phyloP scores from a whole-genome alignment of 1,284 basidiomycete genomes.

The Moesziomyces globuligerus region DNA sequence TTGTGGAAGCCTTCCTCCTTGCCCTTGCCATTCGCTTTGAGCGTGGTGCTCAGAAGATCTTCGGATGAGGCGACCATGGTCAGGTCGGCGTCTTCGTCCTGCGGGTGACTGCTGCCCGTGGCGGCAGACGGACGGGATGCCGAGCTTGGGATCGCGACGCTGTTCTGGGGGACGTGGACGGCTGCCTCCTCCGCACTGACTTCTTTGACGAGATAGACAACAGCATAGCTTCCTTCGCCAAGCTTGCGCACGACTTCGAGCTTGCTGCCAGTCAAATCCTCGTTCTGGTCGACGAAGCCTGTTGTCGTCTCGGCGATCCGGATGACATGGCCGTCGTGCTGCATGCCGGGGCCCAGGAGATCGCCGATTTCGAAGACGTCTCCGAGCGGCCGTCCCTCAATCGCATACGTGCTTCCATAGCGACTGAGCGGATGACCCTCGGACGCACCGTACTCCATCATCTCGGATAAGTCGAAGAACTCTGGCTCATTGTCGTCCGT shows the following conservation, averaged over 20 bases:
- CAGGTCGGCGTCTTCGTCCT: slow-evolving; percentile 36
- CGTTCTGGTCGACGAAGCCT: slow-evolving; percentile 60
- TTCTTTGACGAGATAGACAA: slow-evolving; percentile 64
- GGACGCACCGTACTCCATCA: slow-evolving; percentile 52
- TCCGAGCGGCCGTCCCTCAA: slow-evolving; percentile 31
- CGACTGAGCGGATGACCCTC: slow-evolving; percentile 34
- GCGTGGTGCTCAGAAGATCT: slow-evolving; percentile 41
- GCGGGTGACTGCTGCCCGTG: neutral
- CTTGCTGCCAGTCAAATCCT: slow-evolving; percentile 45
- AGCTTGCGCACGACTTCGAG: slow-evolving; percentile 62
- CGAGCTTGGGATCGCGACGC: slow-evolving; percentile 15
- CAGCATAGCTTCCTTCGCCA: slow-evolving; percentile 65
- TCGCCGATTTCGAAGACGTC: slow-evolving; percentile 63
- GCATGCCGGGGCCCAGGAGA: slow-evolving; percentile 60
- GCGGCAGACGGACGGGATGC: slow-evolving; percentile 2
- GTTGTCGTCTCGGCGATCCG: slow-evolving; percentile 57
- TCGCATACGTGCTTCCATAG: slow-evolving; percentile 22
- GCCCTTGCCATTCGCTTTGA: slow-evolving; percentile 33
- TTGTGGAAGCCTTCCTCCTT: slow-evolving; percentile 39
- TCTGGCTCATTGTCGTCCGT: slow-evolving; percentile 47
- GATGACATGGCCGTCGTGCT: slow-evolving; percentile 62
- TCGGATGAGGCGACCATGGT: slow-evolving; percentile 42
- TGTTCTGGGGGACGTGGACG: slow-evolving; percentile 12
- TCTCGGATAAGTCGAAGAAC: slow-evolving; percentile 55
- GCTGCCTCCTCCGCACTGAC: slow-evolving; percentile 46